These are phyloP conservation scores for Rhynchosporium agropyri DNA, from an alignment of 2,329 filamentous ascomycete species.

Conservation along the genomic window DNA sequence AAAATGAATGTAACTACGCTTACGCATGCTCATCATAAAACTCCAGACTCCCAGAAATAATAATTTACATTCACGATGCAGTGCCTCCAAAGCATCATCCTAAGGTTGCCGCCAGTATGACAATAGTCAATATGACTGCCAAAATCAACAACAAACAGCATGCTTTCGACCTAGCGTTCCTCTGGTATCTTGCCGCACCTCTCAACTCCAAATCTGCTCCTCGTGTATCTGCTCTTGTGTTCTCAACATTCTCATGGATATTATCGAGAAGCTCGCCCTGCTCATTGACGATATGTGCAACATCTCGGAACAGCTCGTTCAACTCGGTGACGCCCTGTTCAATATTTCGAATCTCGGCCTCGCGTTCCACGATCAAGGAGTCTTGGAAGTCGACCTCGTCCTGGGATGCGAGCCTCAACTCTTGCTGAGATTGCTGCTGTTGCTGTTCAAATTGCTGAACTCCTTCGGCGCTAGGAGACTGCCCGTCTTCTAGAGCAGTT, in stretches of 20 bases:
- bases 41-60: conserved; percentile 21
- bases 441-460: conserved; percentile 47
- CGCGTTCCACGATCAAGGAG: conserved; percentile 90
- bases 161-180: conserved; percentile 90
- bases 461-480: conserved; percentile 44
- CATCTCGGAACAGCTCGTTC: conserved; percentile 95
- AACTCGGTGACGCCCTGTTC: conserved; percentile 94
- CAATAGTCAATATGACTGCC: conserved; percentile 84
- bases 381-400: conserved; percentile 98
- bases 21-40: conserved; percentile 15
- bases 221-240: conserved; percentile 76
- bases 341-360: conserved; percentile 95
- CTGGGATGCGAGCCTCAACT: conserved; percentile 82
- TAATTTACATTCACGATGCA: conserved; percentile 13
- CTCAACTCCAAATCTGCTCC: conserved; percentile 86
- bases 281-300: conserved; percentile 95
- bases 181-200: conserved; percentile 88
- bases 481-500: conserved; percentile 70
- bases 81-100: conserved; percentile 52
- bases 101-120: conserved; percentile 83
- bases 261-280: conserved; percentile 88
- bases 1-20: conserved; percentile 6
- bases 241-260: conserved; percentile 86
- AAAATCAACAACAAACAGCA: conserved; percentile 90
- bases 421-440: conserved; percentile 68